These are phyloP conservation scores for Coelastrella sp. DNA, from an alignment of 139 green algal species.

Conservation along the genomic window DNA sequence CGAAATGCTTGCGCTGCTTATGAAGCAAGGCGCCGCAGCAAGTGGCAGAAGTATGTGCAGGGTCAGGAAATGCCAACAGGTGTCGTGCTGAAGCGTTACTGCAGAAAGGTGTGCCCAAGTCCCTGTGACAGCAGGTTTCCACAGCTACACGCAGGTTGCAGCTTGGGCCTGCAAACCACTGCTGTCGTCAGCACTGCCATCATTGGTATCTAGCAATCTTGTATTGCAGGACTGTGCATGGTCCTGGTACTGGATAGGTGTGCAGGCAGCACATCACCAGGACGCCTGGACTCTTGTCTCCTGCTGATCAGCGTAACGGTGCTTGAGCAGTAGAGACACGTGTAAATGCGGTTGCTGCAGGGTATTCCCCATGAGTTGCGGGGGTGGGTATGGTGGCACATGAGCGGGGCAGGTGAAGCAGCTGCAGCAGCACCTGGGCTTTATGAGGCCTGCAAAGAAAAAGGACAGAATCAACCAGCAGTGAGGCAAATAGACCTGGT, in stretches of 20 bases:
- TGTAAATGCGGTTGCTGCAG: too few relatives aligned
- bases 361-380: slow-evolving; percentile 72
- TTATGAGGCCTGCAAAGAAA: slow-evolving; percentile 47
- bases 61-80: slow-evolving; percentile 43
- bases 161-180: too few relatives aligned
- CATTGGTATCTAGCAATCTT: too few relatives aligned
- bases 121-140: too few relatives aligned
- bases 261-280: too few relatives aligned
- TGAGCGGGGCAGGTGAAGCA: slow-evolving; percentile 62
- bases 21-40: slow-evolving; percentile 31
- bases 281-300: too few relatives aligned
- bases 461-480: slow-evolving; percentile 46
- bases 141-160: too few relatives aligned
- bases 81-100: slow-evolving; percentile 68
- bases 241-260: too few relatives aligned
- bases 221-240: too few relatives aligned
- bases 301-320: too few relatives aligned
- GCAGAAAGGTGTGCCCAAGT: slow-evolving; percentile 61
- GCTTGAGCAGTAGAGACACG: too few relatives aligned
- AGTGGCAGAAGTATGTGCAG: slow-evolving; percentile 50
- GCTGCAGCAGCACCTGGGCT: slow-evolving; percentile 32
- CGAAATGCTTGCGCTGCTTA: slow-evolving; percentile 48
- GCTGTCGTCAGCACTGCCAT: too few relatives aligned
- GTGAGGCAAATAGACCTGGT: slow-evolving; percentile 82
- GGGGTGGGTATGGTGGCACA: slow-evolving; percentile 69